Conservation (phyloP, 257 asterid species). For the Thymus mandschuricus region DNA sequence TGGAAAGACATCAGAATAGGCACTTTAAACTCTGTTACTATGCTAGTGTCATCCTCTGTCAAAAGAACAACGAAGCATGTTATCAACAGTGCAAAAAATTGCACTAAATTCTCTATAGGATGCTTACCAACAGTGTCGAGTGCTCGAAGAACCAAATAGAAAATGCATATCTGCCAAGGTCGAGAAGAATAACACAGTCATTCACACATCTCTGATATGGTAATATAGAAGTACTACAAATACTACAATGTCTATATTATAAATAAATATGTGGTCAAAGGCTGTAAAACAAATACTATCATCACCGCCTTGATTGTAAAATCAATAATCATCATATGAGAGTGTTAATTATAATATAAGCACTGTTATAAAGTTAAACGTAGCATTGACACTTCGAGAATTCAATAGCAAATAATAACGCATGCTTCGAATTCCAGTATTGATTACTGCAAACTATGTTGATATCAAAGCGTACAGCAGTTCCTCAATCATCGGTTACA, state of each 20-base stretch:
- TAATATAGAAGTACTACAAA: background rate
- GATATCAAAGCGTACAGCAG: background rate
- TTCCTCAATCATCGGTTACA: background rate
- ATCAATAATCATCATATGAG: constrained; percentile 9
- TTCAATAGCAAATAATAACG: background rate
- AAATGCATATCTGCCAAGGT: constrained; percentile 80
- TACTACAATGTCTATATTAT: background rate
- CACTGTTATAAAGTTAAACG: background rate
- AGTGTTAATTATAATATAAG: constrained; percentile 1
- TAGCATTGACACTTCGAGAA: constrained; percentile 11
- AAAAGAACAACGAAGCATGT: constrained; percentile 33
- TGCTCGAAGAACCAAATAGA: constrained; percentile 97
- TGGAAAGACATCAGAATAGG: constrained; percentile 87
- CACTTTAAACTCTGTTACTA: constrained; percentile 77
- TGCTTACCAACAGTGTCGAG: constrained; percentile 97
- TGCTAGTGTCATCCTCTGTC: constrained; percentile 98
- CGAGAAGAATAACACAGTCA: constrained; percentile 22
- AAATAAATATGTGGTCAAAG: background rate
- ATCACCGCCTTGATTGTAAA: background rate
- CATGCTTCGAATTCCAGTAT: constrained; percentile 11
- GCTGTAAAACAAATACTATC: background rate
- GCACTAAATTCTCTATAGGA: constrained; percentile 6
- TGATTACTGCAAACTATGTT: background rate
- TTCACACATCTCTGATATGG: background rate
- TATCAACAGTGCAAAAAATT: constrained; percentile 5